Conservation (phyloP, 768 basidiomycete species). For the Xanthoconium stramineum region DNA sequence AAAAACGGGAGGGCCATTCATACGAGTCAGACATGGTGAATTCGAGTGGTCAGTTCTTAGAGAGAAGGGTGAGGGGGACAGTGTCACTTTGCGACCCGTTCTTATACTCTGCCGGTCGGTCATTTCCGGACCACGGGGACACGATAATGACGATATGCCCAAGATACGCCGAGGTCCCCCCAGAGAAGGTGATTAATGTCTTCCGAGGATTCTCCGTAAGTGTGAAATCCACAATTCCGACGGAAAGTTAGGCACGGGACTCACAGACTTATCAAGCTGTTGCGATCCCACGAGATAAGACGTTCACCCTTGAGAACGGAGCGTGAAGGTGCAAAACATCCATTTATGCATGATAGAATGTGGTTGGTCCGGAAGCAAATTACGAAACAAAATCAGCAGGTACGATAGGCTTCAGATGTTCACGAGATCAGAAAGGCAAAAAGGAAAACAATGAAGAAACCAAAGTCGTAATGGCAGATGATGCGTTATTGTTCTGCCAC, state of each 20-base stretch:
- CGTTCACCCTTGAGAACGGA: no score
- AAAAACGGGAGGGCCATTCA: conserved; percentile 41
- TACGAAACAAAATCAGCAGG: conserved; percentile 16
- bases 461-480: background rate
- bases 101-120: conserved; percentile 10
- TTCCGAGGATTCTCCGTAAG: background rate
- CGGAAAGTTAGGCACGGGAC: background rate
- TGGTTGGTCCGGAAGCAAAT: conserved; percentile 16
- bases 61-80: background rate
- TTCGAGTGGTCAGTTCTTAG: background rate
- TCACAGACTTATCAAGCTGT: background rate
- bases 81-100: background rate
- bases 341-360: background rate
- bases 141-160: background rate
- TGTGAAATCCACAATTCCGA: background rate
- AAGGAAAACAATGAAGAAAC: background rate
- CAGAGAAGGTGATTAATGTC: background rate
- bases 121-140: background rate
- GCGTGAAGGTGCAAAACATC: background rate
- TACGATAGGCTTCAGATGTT: conserved; percentile 13
- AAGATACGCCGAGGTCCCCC: conserved; percentile 7
- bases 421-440: background rate
- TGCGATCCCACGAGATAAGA: no score
- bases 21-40: conserved; percentile 12
- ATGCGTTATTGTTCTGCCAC: conserved; percentile 31